Percentiles rank a stretch among this genome's conserved stretches.
Evolutionary conservation across 176 grass and related monocot species (phyloP).

Genomic region (Cymbopogon citratus): DNA sequence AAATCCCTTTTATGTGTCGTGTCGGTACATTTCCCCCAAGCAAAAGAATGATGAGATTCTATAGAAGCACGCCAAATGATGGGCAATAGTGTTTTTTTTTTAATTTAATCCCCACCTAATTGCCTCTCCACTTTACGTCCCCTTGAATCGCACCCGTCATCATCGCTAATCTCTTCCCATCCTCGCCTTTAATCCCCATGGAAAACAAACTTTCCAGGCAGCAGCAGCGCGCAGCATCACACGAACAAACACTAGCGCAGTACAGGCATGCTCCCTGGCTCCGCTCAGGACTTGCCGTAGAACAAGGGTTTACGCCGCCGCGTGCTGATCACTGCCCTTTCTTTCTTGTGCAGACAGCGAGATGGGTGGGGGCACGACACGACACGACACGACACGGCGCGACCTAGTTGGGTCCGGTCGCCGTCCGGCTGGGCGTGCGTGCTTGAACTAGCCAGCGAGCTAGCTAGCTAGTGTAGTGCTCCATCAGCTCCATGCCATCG

Average conservation of each 20-base stretch:
- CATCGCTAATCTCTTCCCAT: slow-evolving; percentile 17
- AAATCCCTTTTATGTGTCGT: too few relatives aligned
- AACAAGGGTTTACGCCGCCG: slow-evolving; percentile 30
- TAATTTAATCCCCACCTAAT: slow-evolving; percentile 23
- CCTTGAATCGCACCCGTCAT: slow-evolving; percentile 46
- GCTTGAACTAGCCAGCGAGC: slow-evolving; percentile 5
- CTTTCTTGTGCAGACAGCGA: slow-evolving; percentile 14
- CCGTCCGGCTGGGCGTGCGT: background rate
- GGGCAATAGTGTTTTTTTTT: slow-evolving; percentile 12
- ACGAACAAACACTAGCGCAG: background rate
- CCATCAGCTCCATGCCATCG: background rate
- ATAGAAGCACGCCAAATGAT: slow-evolving; percentile 15
- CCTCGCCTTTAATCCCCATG: slow-evolving; percentile 2
- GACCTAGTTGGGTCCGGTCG: background rate
- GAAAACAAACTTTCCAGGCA: slow-evolving; percentile 13
- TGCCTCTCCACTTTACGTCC: slow-evolving; percentile 26
- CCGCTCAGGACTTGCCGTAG: slow-evolving; percentile 32
- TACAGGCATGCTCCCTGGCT: background rate
- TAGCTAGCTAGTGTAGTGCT: background rate
- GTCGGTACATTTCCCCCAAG: background rate
- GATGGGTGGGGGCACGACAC: background rate
- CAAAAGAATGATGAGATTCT: background rate
- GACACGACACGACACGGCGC: background rate
- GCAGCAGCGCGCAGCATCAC: too few relatives aligned
- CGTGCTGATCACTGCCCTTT: background rate